Evolutionary conservation across 2,329 filamentous ascomycete species (phyloP).

Genomic region (Hypoxylon sp.): DNA sequence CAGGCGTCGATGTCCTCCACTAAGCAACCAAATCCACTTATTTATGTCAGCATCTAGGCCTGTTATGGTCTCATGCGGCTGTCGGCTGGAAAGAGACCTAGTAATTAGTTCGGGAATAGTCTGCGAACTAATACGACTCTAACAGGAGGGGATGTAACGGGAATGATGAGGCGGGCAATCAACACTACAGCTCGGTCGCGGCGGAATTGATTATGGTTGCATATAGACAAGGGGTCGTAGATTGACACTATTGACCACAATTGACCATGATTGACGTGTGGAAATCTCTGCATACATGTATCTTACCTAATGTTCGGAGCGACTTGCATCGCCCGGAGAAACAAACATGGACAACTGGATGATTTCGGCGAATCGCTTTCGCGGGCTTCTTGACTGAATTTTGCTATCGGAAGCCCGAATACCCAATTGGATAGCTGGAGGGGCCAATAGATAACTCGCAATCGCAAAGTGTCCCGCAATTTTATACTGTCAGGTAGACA

Average conservation of each 20-base stretch:
- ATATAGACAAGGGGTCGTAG: slow-evolving; percentile 20
- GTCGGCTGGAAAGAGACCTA: slow-evolving; percentile 9
- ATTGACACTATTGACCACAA: slow-evolving; percentile 20
- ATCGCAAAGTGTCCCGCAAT: slow-evolving; percentile 20
- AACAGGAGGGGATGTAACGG: slow-evolving; percentile 35
- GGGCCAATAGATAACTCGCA: slow-evolving; percentile 20
- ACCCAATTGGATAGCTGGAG: slow-evolving; percentile 17
- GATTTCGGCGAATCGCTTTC: slow-evolving; percentile 37
- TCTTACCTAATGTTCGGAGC: slow-evolving; percentile 29
- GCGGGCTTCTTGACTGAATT: slow-evolving; percentile 16
- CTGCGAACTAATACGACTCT: slow-evolving; percentile 36
- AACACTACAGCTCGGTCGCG: slow-evolving; percentile 32
- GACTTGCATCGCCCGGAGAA: slow-evolving; percentile 39
- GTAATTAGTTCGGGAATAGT: slow-evolving; percentile 35
- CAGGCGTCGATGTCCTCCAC: slow-evolving; percentile 18
- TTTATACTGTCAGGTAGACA: slow-evolving; percentile 9
- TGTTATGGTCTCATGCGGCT: slow-evolving; percentile 27
- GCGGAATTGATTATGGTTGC: slow-evolving; percentile 38
- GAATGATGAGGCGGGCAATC: slow-evolving; percentile 30
- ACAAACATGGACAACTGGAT: slow-evolving; percentile 36
- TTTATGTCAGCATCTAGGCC: slow-evolving; percentile 19
- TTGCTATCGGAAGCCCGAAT: slow-evolving; percentile 34
- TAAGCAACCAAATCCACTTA: slow-evolving; percentile 22
- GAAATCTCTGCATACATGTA: slow-evolving; percentile 12
- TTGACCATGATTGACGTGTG: background rate